Evolutionary conservation across 805 yeast species (phyloP).

Genomic region (Metschnikowia vanudenii): DNA sequence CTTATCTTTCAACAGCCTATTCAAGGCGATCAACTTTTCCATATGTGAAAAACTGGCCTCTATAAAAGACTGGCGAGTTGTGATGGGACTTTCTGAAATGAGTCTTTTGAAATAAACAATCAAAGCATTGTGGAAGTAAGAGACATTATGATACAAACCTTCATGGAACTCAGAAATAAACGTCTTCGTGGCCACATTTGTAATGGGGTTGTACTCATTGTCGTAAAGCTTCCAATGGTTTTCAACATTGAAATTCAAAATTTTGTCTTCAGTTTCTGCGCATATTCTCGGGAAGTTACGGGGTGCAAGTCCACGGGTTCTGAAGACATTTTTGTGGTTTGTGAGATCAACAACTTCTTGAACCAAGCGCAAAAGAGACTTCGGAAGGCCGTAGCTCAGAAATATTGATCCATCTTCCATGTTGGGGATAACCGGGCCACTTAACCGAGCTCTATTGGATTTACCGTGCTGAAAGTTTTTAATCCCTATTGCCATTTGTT

Average conservation of each 20-base stretch:
- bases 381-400: conserved; percentile 49
- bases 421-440: conserved; percentile 11
- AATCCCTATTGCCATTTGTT: conserved; percentile 1
- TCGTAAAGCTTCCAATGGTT: conserved; percentile 40
- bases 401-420: conserved; percentile 31
- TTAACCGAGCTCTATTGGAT: neutral
- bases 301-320: conserved; percentile 39
- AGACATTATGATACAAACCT: conserved; percentile 36
- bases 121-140: conserved; percentile 42
- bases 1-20: conserved; percentile 9
- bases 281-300: conserved; percentile 56
- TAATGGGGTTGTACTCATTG: conserved; percentile 18
- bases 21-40: conserved; percentile 24
- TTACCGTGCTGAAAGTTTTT: conserved; percentile 1
- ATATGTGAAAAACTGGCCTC: conserved; percentile 34
- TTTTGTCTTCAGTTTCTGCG: conserved; percentile 52
- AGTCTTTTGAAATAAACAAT: conserved; percentile 46
- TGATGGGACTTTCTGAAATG: conserved; percentile 42
- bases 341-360: conserved; percentile 46
- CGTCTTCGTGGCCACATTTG: conserved; percentile 15
- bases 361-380: conserved; percentile 44
- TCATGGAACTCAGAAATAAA: conserved; percentile 42
- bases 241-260: conserved; percentile 46
- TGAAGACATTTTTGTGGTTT: conserved; percentile 52
- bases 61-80: conserved; percentile 36